A percentile compares a stretch with the other conserved stretches of the same genome.
These are phyloP conservation scores for Boletus semigastroideus DNA, from an alignment of 1,284 basidiomycete genomes.

Conservation along the genomic window DNA sequence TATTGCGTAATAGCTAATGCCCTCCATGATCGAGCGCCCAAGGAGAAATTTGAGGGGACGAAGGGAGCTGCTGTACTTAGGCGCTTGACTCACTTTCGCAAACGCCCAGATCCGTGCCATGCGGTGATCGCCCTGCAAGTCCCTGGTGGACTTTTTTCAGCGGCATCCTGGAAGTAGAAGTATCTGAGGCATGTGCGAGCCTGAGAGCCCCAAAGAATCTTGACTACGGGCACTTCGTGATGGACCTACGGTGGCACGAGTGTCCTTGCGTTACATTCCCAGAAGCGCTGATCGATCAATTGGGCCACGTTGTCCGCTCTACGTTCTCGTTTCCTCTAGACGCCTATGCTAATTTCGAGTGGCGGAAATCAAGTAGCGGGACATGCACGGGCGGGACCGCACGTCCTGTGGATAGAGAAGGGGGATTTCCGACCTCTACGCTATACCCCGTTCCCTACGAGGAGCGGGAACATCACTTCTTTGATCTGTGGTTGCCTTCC, in stretches of 20 bases:
- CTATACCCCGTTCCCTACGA: not conserved
- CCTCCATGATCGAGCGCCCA: conserved; percentile 6
- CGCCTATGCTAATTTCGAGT: not conserved
- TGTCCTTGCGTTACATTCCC: not conserved
- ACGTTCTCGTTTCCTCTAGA: not conserved
- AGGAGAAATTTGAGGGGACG: not conserved
- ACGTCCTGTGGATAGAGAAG: not conserved
- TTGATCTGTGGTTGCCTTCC: conserved; percentile 11
- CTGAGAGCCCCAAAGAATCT: not conserved
- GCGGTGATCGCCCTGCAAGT: conserved; percentile 12
- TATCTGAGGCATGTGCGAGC: not conserved
- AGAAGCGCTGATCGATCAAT: conserved; percentile 6
- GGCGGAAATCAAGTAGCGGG: not conserved
- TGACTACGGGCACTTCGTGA: not conserved
- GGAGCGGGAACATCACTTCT: not conserved
- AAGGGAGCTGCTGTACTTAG: not conserved
- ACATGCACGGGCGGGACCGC: not conserved
- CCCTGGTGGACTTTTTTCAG: not conserved
- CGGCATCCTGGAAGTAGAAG: not conserved
- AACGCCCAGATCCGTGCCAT: conserved; percentile 1
- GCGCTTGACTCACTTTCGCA: not conserved
- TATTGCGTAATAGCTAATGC: conserved; percentile 3
- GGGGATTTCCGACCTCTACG: conserved; percentile 8
- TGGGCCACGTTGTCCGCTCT: not conserved
- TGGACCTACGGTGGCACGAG: not conserved